phyloP scores from a whole-genome alignment of 257 asterid genomes.

The Nicotiana undulata region DNA sequence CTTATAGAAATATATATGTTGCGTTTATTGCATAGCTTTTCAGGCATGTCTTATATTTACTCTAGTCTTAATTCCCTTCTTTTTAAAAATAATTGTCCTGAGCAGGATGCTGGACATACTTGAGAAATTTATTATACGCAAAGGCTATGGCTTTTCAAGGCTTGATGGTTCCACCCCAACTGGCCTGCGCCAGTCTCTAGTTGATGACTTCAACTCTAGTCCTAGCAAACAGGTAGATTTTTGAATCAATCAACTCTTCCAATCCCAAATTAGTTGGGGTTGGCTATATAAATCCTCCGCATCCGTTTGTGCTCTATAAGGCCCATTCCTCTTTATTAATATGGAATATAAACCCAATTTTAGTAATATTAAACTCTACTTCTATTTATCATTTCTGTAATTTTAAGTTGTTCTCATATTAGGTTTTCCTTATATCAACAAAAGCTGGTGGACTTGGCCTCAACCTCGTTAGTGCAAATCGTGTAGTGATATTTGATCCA shows the following conservation, averaged over 20 bases:
- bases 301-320: neutral
- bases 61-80: neutral
- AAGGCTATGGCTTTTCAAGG: slow-evolving; percentile 84
- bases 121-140: slow-evolving; percentile 85
- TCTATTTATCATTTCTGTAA: neutral
- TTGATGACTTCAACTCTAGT: slow-evolving; percentile 83
- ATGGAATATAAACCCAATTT: neutral
- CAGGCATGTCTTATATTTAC: neutral
- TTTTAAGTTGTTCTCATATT: slow-evolving; percentile 13
- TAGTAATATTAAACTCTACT: neutral
- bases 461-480: slow-evolving; percentile 88
- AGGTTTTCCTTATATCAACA: slow-evolving; percentile 93
- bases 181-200: slow-evolving; percentile 74
- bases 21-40: neutral
- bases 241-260: neutral
- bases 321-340: neutral
- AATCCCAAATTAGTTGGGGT: neutral
- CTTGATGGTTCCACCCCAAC: slow-evolving; percentile 94
- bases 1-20: neutral
- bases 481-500: slow-evolving; percentile 93
- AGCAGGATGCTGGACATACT: slow-evolving; percentile 92
- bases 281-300: neutral
- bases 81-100: neutral
- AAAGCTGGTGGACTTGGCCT: slow-evolving; percentile 98
- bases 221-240: slow-evolving; percentile 87